Conservation (phyloP, 2,329 filamentous ascomycete species). For the Myriangium duriaei region DNA sequence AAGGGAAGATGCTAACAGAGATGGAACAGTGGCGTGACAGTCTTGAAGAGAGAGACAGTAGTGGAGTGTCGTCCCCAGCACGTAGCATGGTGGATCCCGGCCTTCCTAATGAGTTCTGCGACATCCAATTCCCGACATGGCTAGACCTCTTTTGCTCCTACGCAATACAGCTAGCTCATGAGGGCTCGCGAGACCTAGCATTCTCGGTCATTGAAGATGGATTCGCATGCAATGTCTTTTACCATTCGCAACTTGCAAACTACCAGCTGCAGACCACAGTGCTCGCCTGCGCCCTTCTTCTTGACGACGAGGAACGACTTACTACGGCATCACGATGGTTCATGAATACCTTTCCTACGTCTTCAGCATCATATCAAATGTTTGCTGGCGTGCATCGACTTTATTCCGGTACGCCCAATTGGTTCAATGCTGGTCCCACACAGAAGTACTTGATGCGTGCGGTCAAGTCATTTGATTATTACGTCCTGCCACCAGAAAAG, state of each 20-base stretch:
- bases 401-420: slow-evolving; percentile 57
- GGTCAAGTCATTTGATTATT: slow-evolving; percentile 76
- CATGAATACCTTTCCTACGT: slow-evolving; percentile 68
- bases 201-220: slow-evolving; percentile 72
- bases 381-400: slow-evolving; percentile 68
- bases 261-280: slow-evolving; percentile 18
- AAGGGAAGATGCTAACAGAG: slow-evolving; percentile 16
- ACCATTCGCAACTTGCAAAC: slow-evolving; percentile 35
- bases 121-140: slow-evolving; percentile 74
- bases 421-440: slow-evolving; percentile 67
- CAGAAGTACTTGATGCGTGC: slow-evolving; percentile 88
- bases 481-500: slow-evolving; percentile 42
- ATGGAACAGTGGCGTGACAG: slow-evolving; percentile 28
- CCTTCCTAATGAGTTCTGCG: slow-evolving; percentile 50
- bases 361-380: slow-evolving; percentile 71
- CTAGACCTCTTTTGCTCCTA: slow-evolving; percentile 84
- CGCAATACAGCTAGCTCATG: slow-evolving; percentile 60
- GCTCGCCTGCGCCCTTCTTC: slow-evolving; percentile 61
- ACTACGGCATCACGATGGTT: slow-evolving; percentile 69
- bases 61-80: slow-evolving; percentile 6
- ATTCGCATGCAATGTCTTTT: slow-evolving; percentile 68
- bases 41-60: slow-evolving; percentile 26
- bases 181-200: slow-evolving; percentile 55
- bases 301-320: slow-evolving; percentile 64
- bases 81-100: slow-evolving; percentile 14